Percentiles rank a stretch among this genome's conserved stretches.
Conservation (phyloP, 352 stramenopile genomes). For the Phytophthora cryptogea region DNA sequence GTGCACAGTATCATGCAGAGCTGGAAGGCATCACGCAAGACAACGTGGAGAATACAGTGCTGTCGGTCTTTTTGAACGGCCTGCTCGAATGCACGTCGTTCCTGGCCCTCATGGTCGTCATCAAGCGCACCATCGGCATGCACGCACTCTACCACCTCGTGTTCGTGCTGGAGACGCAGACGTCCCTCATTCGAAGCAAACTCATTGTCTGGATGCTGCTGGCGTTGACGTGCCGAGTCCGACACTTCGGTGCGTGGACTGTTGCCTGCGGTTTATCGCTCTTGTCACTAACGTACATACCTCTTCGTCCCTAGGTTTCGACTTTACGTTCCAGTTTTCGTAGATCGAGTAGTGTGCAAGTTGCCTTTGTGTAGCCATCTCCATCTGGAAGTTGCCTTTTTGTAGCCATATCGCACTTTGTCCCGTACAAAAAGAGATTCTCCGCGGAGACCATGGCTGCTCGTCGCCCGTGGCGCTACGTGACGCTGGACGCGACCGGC, state of each 20-base stretch:
- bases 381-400: background rate
- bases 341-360: background rate
- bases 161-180: slow-evolving; percentile 25
- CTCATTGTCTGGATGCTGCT: slow-evolving; percentile 31
- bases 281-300: background rate
- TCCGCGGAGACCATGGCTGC: slow-evolving; percentile 8
- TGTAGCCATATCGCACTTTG: background rate
- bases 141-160: slow-evolving; percentile 26
- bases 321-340: slow-evolving; percentile 5
- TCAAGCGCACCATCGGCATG: slow-evolving; percentile 14
- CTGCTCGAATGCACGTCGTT: slow-evolving; percentile 31
- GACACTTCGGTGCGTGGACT: slow-evolving; percentile 15
- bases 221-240: slow-evolving; percentile 8
- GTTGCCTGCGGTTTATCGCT: background rate
- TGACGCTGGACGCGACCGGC: slow-evolving; percentile 79
- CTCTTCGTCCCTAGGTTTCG: slow-evolving; percentile 1
- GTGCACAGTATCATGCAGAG: slow-evolving; percentile 37
- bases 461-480: slow-evolving; percentile 31
- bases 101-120: slow-evolving; percentile 2
- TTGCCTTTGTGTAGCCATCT: background rate
- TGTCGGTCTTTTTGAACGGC: slow-evolving; percentile 27
- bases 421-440: background rate
- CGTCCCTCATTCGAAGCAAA: slow-evolving; percentile 25
- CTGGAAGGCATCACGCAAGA: slow-evolving; percentile 15
- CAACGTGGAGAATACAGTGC: slow-evolving; percentile 6